phyloP scores from a whole-genome alignment of 163 green algal genomes.

The Smithsoniella earleae region DNA sequence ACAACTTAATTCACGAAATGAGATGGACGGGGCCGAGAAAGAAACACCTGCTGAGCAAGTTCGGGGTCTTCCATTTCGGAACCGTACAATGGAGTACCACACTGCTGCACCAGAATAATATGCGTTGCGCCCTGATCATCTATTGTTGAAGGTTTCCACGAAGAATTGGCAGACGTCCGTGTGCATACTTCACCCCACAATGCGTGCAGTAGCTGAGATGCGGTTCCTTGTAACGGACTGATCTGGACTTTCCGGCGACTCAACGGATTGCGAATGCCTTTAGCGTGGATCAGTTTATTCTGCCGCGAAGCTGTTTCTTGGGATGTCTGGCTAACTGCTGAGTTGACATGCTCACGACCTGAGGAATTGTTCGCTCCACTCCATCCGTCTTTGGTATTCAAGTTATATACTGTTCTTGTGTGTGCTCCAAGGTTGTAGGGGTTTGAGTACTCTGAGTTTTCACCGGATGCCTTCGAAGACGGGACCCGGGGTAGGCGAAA shows the following conservation, averaged over 20 bases:
- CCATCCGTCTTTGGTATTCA: background rate
- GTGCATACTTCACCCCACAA: background rate
- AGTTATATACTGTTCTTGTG: too few species aligned
- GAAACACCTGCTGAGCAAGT: background rate
- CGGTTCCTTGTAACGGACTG: background rate
- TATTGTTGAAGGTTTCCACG: background rate
- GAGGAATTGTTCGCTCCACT: background rate
- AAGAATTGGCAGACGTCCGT: background rate
- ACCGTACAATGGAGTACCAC: conserved; percentile 17
- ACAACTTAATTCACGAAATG: too few species aligned
- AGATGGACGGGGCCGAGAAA: background rate
- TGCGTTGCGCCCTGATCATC: conserved; percentile 18
- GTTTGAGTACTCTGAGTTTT: background rate
- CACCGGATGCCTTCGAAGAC: background rate
- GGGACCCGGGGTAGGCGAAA: background rate
- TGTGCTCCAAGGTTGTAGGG: background rate
- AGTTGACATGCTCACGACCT: background rate
- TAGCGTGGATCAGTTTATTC: background rate
- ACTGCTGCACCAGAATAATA: conserved; percentile 12
- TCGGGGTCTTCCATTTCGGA: conserved; percentile 26
- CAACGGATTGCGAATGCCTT: background rate
- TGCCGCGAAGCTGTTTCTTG: too few species aligned
- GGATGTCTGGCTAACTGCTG: too few species aligned
- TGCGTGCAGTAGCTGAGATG: background rate
- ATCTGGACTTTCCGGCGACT: background rate